A percentile compares a stretch with the other conserved stretches of the same genome.
Conservation (phyloP, 148 eudicot genomes). For the Cornus kousa region DNA sequence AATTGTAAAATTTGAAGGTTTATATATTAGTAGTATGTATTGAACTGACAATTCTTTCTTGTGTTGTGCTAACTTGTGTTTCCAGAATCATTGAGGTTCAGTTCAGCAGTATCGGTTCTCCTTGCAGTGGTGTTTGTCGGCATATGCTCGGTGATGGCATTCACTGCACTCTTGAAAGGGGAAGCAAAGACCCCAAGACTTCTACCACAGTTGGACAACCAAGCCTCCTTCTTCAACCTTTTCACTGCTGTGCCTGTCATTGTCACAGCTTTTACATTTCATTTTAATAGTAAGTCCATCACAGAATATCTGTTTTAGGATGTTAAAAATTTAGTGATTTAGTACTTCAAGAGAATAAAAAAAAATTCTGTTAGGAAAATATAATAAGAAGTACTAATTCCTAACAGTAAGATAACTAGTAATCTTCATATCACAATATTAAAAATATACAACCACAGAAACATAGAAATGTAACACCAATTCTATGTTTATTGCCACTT, state of each 20-base stretch:
- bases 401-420: no score
- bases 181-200: constrained; percentile 51
- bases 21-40: background rate
- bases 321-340: background rate
- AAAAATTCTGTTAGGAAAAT: background rate
- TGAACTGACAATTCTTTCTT: background rate
- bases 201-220: constrained; percentile 51
- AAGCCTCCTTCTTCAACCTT: constrained; percentile 69
- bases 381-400: no score
- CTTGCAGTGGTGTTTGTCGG: constrained; percentile 82
- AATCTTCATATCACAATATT: no score
- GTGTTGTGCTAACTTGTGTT: background rate
- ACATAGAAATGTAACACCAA: background rate
- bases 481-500: background rate
- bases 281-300: constrained; percentile 71
- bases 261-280: constrained; percentile 94
- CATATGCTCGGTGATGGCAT: constrained; percentile 77
- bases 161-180: constrained; percentile 60
- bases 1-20: background rate
- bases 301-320: background rate
- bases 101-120: constrained; percentile 82
- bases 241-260: constrained; percentile 92
- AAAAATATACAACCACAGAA: no score
- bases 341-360: background rate
- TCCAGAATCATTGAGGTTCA: constrained; percentile 80